A percentile compares a stretch with the other conserved stretches of the same genome.
These are phyloP conservation scores for Cystobasidiaceae sp. DNA, from an alignment of 1,284 basidiomycete species.

Conservation along the genomic window DNA sequence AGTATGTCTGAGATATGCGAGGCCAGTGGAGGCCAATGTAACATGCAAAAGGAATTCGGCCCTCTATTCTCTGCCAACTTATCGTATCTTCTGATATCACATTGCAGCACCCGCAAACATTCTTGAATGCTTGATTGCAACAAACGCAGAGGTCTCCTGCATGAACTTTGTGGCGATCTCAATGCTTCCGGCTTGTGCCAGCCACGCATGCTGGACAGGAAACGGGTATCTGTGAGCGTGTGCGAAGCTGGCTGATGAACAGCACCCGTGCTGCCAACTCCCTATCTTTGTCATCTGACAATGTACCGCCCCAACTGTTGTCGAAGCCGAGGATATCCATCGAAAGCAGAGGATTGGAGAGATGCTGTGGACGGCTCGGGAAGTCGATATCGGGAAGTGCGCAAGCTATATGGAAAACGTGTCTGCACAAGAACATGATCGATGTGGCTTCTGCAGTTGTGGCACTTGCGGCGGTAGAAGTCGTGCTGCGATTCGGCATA, in stretches of 20 bases:
- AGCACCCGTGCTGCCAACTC: constrained; percentile 24
- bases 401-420: constrained; percentile 65
- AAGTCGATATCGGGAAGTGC: constrained; percentile 24
- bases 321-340: neutral
- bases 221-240: constrained; percentile 1
- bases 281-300: constrained; percentile 11
- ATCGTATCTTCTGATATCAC: too few relatives aligned
- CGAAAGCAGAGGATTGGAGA: constrained; percentile 8
- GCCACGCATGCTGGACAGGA: constrained; percentile 27
- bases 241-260: constrained; percentile 17
- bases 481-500: constrained; percentile 46
- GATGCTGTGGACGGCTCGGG: constrained; percentile 27
- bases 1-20: constrained; percentile 1
- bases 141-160: too few relatives aligned
- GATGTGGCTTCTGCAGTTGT: constrained; percentile 52
- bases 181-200: constrained; percentile 11
- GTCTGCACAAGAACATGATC: constrained; percentile 78
- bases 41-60: neutral
- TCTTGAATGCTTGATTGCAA: too few relatives aligned
- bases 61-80: too few relatives aligned
- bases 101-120: too few relatives aligned
- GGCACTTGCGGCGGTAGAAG: constrained; percentile 31
- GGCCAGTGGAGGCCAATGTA: neutral
- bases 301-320: neutral
- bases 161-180: too few relatives aligned